These are phyloP conservation scores for Erucastrum elatum DNA, from an alignment of 345 rosid genomes.

Conservation along the genomic window DNA sequence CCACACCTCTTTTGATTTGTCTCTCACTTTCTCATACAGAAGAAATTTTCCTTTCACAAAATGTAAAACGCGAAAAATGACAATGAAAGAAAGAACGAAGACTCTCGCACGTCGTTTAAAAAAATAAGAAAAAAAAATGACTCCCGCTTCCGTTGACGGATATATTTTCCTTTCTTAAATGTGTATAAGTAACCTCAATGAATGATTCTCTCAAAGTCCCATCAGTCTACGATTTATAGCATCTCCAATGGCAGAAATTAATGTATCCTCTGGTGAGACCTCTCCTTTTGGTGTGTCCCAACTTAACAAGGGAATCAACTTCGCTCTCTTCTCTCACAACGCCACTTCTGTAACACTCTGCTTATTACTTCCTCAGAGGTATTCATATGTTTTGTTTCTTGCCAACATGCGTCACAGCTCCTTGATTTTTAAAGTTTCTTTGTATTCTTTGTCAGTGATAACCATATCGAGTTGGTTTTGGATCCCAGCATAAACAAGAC, in stretches of 20 bases:
- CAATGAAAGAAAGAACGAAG: too few species aligned
- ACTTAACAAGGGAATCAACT: constrained; percentile 77
- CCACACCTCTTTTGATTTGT: too few species aligned
- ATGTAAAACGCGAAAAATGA: too few species aligned
- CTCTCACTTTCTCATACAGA: too few species aligned
- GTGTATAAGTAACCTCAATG: constrained; percentile 10
- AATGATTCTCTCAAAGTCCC: constrained; percentile 29
- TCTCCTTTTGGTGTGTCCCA: constrained; percentile 82
- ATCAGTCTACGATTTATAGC: constrained; percentile 38
- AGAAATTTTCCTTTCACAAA: too few species aligned
- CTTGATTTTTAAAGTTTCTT: not conserved
- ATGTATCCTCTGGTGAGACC: constrained; percentile 63
- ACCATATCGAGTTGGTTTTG: constrained; percentile 53
- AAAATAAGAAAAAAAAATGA: too few species aligned
- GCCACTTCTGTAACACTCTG: constrained; percentile 82
- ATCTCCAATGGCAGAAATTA: constrained; percentile 45
- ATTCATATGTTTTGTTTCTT: not conserved
- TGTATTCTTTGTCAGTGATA: constrained; percentile 30
- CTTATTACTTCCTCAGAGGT: constrained; percentile 71
- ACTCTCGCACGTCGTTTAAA: too few species aligned
- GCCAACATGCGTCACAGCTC: not conserved
- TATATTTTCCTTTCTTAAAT: too few species aligned
- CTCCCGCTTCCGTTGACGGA: too few species aligned
- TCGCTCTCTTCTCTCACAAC: constrained; percentile 80
- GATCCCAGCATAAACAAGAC: constrained; percentile 75